A percentile compares a stretch with the other conserved stretches of the same genome.
Evolutionary conservation across 2,329 filamentous ascomycete genomes (phyloP).

Genomic region (Alternaria tenuissima): DNA sequence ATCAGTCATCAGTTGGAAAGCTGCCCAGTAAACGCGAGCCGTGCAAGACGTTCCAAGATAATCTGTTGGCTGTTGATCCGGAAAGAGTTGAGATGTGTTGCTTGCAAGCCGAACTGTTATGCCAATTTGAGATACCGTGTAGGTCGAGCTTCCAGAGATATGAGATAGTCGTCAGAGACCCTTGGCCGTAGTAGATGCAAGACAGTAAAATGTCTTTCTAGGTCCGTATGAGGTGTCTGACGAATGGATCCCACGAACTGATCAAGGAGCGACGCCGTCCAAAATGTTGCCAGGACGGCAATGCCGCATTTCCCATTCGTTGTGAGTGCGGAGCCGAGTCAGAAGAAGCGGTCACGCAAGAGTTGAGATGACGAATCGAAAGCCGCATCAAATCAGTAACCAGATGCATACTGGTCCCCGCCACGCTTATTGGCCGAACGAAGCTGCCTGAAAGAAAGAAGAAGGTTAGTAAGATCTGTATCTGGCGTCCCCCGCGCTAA

Average conservation of each 20-base stretch:
- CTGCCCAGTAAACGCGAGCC: slow-evolving; percentile 35
- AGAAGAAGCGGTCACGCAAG: slow-evolving; percentile 46
- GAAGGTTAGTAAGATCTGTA: slow-evolving; percentile 58
- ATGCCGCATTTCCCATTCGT: slow-evolving; percentile 56
- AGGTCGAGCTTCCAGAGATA: slow-evolving; percentile 43
- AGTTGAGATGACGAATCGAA: slow-evolving; percentile 53
- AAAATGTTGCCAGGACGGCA: slow-evolving; percentile 50
- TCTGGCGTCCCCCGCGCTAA: slow-evolving; percentile 71
- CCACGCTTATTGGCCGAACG: slow-evolving; percentile 62
- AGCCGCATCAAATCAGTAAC: slow-evolving; percentile 58
- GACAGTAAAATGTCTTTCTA: slow-evolving; percentile 38
- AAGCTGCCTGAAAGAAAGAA: slow-evolving; percentile 58
- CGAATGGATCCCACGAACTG: slow-evolving; percentile 48
- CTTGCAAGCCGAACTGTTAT: slow-evolving; percentile 31
- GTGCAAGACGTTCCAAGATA: slow-evolving; percentile 34
- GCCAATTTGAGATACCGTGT: slow-evolving; percentile 36
- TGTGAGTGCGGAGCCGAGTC: slow-evolving; percentile 43
- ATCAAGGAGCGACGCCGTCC: slow-evolving; percentile 51
- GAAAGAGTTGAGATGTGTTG: slow-evolving; percentile 27
- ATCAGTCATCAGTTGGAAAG: slow-evolving; percentile 39
- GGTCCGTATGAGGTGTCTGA: slow-evolving; percentile 45
- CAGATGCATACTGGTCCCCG: slow-evolving; percentile 57
- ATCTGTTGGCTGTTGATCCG: slow-evolving; percentile 24
- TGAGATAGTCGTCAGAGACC: slow-evolving; percentile 38
- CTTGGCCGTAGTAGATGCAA: slow-evolving; percentile 35